phyloP scores from a whole-genome alignment of 1,284 basidiomycete genomes.

The Cutaneotrichosporon arboriforme region DNA sequence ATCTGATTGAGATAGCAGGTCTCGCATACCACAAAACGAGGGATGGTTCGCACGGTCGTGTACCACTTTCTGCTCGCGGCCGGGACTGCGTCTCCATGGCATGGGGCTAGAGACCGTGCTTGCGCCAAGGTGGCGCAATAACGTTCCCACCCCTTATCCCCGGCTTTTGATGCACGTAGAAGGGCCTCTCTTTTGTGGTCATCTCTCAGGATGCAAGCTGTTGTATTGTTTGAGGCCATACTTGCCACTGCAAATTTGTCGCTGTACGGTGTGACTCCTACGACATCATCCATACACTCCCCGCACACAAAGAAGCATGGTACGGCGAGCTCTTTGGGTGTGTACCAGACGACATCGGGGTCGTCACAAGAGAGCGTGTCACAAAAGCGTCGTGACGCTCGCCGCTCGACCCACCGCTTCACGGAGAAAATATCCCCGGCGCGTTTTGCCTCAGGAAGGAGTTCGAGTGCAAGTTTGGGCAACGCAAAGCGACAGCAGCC shows the following conservation, averaged over 20 bases:
- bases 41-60: background rate
- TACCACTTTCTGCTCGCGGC: background rate
- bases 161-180: too few relatives aligned
- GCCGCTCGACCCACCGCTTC: background rate
- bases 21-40: background rate
- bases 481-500: background rate
- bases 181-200: too few relatives aligned
- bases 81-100: background rate
- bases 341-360: background rate
- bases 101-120: background rate
- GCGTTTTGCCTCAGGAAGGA: background rate
- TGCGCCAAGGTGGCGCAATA: background rate
- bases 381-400: background rate
- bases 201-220: background rate
- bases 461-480: background rate
- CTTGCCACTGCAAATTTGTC: background rate
- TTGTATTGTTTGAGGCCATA: background rate
- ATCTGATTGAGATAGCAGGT: background rate
- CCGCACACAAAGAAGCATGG: background rate
- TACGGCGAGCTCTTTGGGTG: background rate
- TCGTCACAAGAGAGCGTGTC: background rate
- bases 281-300: slow-evolving; percentile 1
- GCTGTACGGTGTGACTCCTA: background rate
- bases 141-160: background rate
- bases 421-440: background rate